Base-by-base conservation (phyloP, 2,329 filamentous ascomycete species). In the Didymella keratinophila region DNA sequence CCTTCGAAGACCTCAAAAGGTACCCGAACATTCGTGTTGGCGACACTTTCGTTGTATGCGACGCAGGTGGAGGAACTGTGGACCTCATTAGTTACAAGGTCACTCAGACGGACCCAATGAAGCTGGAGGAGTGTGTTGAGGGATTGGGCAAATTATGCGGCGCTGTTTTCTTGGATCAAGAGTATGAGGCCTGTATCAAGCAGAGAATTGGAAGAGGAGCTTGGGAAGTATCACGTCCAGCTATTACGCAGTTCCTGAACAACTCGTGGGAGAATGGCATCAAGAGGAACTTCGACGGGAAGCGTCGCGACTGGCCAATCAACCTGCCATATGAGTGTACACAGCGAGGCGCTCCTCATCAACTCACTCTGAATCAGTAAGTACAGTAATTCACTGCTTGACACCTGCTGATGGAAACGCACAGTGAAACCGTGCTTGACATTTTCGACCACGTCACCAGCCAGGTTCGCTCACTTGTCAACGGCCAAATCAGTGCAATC, bases 191-290 rank as follows among this genome's bases (percentile, higher is more conserved):
- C 53, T 48, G 39, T n/a, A 32, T 28, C 4, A 7, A 28, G 8
- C 27, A 28, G 8, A 2, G 4, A 10, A 50, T 14, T 61, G 54
- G 57, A 3, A 16, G 18, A 3, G 34, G 18, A 7, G 34, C 34
- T n/a, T 36, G 34, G 30, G 56, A 28, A 39, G n/a, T n/a, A n/a
- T n/a, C n/a, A n/a, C n/a, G n/a, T n/a, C n/a, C n/a, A n/a, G n/a
- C n/a, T n/a, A n/a, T n/a, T n/a, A n/a, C n/a, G n/a, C n/a, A n/a
- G 56, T 23, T 57, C 61, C 25, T 28, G 58, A 62, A n/a, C n/a
- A n/a, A n/a, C n/a, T n/a, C n/a, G n/a, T 69, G 67, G 57, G 68
- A 71, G 52, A 61, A 62, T 46, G 65, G 62, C 2, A 62, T 70
- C 42, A 71, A 71, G 34, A 52, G 63, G 18, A 42, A 46, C 3